Percentiles rank a stretch among this genome's conserved stretches.
Evolutionary conservation across 169 alveolate species (phyloP).

Genomic region (Cryptosporidium meleagridis): DNA sequence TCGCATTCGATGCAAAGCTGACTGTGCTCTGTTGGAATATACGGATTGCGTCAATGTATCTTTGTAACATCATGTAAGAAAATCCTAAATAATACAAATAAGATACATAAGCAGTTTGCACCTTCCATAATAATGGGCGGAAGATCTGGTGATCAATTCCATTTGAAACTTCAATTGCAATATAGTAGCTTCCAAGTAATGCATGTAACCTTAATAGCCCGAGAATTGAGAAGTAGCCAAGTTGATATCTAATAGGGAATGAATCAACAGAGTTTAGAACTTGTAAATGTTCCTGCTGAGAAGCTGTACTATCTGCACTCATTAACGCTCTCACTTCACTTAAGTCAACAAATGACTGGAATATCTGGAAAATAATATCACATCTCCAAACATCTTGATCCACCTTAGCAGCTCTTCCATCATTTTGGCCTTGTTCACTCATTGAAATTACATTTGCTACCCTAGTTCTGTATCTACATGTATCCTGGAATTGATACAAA

Average conservation of each 20-base stretch:
- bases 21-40: conserved; percentile 72
- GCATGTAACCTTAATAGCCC: conserved; percentile 47
- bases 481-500: conserved; percentile 68
- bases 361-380: conserved; percentile 41
- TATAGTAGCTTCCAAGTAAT: conserved; percentile 53
- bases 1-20: conserved; percentile 40
- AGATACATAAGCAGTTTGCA: conserved; percentile 64
- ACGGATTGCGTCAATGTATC: conserved; percentile 72
- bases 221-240: conserved; percentile 49
- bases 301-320: neutral
- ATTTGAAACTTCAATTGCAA: conserved; percentile 59
- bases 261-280: neutral
- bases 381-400: conserved; percentile 74
- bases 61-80: conserved; percentile 56
- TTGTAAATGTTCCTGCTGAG: conserved; percentile 21
- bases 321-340: conserved; percentile 17
- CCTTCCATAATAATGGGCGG: conserved; percentile 61
- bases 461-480: conserved; percentile 64
- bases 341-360: conserved; percentile 39
- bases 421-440: conserved; percentile 47
- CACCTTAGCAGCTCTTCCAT: conserved; percentile 18
- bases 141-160: conserved; percentile 36
- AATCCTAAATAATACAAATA: conserved; percentile 64
- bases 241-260: conserved; percentile 31
- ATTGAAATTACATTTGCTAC: conserved; percentile 17